Conservation (phyloP, 805 yeast species). For the Kluyveromyces nonfermentans region DNA sequence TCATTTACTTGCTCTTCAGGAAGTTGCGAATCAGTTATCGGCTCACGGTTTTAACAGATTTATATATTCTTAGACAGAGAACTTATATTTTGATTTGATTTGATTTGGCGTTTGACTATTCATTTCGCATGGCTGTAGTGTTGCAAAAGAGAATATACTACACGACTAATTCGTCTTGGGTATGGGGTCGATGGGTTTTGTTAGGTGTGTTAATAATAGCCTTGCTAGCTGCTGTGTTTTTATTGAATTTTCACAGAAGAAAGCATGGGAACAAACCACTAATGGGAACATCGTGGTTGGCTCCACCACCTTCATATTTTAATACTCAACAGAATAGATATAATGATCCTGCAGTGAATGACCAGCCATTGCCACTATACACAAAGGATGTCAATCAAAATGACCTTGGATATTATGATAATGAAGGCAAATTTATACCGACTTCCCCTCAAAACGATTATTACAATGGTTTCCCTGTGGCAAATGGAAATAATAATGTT, state of each 20-base stretch:
- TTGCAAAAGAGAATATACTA: background rate
- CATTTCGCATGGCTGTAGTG: background rate
- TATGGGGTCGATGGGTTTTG: constrained; percentile 9
- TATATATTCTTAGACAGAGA: background rate
- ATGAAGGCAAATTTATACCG: constrained; percentile 37
- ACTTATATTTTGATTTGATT: background rate
- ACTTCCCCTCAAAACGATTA: constrained; percentile 4
- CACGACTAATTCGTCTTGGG: constrained; percentile 4
- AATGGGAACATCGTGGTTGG: constrained; percentile 10
- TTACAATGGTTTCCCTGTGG: constrained; percentile 2
- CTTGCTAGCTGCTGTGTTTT: constrained; percentile 2
- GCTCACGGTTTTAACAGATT: background rate
- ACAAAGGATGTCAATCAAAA: constrained; percentile 50
- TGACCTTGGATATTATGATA: constrained; percentile 68
- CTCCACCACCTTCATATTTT: constrained; percentile 9
- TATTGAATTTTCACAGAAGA: constrained; percentile 5
- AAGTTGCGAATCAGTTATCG: too few species aligned
- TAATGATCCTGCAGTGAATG: constrained; percentile 18
- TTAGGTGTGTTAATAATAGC: constrained; percentile 5
- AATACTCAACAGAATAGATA: constrained; percentile 3
- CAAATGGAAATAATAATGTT: background rate
- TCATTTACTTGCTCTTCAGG: too few species aligned
- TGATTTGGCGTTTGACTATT: too few species aligned
- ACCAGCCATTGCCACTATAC: constrained; percentile 52
- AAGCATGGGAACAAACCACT: constrained; percentile 6